Evolutionary conservation across 202 grass and related monocot species (phyloP).

Genomic region (Carex arenaria): DNA sequence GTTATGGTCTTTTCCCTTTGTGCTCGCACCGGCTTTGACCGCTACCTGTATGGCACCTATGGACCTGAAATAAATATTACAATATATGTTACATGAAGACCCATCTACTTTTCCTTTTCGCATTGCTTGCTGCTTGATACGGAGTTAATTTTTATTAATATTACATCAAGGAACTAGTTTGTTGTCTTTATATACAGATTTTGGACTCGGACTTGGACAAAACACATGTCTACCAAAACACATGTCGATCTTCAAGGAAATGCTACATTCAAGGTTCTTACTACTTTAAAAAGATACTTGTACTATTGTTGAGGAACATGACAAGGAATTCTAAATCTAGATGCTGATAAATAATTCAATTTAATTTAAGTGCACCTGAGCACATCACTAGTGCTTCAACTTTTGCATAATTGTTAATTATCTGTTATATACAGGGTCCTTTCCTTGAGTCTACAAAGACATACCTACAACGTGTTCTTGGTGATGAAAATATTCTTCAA

Average conservation of each 20-base stretch:
- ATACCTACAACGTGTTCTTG: conserved; percentile 55
- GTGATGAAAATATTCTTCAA: conserved; percentile 71
- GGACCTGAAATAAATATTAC: background rate
- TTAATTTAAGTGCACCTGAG: background rate
- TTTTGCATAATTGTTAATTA: conserved; percentile 2
- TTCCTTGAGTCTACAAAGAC: conserved; percentile 53
- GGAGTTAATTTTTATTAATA: background rate
- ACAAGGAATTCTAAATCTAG: background rate
- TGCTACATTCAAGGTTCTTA: conserved; percentile 49
- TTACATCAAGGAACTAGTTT: background rate
- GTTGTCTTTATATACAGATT: conserved; percentile 36
- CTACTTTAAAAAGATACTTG: background rate
- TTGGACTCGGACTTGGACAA: conserved; percentile 44
- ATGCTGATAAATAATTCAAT: background rate
- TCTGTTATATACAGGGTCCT: conserved; percentile 51
- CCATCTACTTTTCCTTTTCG: background rate
- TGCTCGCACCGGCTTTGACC: background rate
- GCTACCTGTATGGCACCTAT: background rate
- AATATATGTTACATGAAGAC: background rate
- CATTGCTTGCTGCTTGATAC: background rate
- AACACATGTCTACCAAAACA: conserved; percentile 61
- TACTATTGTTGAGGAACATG: background rate
- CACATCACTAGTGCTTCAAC: background rate
- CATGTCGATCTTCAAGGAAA: conserved; percentile 34
- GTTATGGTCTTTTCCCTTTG: conserved; percentile 16